Evolutionary conservation across 768 basidiomycete species (phyloP).

Genomic region (Pleurotus sapidus): DNA sequence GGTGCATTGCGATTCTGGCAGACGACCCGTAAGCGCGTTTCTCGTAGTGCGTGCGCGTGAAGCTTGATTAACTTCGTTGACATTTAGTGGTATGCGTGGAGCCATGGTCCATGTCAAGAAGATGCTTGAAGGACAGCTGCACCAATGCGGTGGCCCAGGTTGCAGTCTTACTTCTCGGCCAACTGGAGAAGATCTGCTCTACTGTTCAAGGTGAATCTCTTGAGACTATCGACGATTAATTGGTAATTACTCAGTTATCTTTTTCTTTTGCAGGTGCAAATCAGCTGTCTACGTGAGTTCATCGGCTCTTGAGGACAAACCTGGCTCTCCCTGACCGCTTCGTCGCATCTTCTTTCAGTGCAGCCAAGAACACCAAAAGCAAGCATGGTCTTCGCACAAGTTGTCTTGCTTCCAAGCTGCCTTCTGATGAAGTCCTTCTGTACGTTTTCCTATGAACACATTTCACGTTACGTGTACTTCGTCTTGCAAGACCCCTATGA

Average conservation of each 20-base stretch:
- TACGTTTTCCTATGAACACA: no score
- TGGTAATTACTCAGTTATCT: not conserved
- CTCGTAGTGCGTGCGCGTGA: not conserved
- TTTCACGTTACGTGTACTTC: not conserved
- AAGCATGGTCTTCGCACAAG: conserved; percentile 34
- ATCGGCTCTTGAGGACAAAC: not conserved
- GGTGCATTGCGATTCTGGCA: conserved; percentile 31
- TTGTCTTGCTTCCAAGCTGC: conserved; percentile 25
- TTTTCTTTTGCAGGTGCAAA: conserved; percentile 30
- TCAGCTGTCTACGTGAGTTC: conserved; percentile 37
- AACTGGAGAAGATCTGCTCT: conserved; percentile 27
- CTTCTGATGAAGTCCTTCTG: conserved; percentile 21
- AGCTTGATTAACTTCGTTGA: not conserved
- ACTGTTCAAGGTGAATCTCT: conserved; percentile 32
- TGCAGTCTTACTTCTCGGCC: conserved; percentile 19
- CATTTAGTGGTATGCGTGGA: conserved; percentile 20
- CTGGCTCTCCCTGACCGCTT: not conserved
- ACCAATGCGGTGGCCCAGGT: conserved; percentile 27
- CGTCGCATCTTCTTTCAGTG: conserved; percentile 21
- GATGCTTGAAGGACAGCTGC: conserved; percentile 25
- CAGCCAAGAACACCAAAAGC: conserved; percentile 30
- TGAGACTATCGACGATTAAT: not conserved
- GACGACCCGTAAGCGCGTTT: conserved; percentile 20
- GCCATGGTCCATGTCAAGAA: conserved; percentile 25
- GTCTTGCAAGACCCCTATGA: not conserved